These are phyloP conservation scores for Cyamopsis tetragonoloba DNA, from an alignment of 306 rosid genomes.

Conservation along the genomic window DNA sequence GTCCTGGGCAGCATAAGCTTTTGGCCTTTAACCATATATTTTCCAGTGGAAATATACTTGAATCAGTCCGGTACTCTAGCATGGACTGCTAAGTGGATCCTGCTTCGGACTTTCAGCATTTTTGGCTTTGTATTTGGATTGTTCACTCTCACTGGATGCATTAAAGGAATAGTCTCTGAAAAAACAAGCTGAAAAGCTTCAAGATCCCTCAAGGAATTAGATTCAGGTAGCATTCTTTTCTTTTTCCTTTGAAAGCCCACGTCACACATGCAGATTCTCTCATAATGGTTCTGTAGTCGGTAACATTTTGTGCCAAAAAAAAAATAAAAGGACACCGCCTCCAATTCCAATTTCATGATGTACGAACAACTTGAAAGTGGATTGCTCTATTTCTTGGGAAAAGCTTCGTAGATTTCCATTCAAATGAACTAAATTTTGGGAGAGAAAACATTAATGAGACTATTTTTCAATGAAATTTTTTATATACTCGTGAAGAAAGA, in stretches of 20 bases:
- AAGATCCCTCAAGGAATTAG: background rate
- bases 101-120: constrained; percentile 40
- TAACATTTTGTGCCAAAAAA: too few relatives aligned
- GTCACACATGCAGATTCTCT: background rate
- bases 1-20: constrained; percentile 53
- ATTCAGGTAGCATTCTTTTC: background rate
- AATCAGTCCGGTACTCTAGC: constrained; percentile 25
- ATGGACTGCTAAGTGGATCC: constrained; percentile 58
- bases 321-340: too few relatives aligned
- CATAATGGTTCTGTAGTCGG: too few relatives aligned
- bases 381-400: background rate
- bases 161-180: constrained; percentile 48
- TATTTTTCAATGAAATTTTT: too few relatives aligned
- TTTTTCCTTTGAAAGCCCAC: background rate
- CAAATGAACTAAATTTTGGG: background rate
- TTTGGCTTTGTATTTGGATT: constrained; percentile 36
- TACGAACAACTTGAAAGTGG: background rate
- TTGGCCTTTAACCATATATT: constrained; percentile 66
- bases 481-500: background rate
- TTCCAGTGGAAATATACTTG: constrained; percentile 63
- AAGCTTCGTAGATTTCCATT: background rate
- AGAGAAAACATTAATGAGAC: background rate
- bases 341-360: too few relatives aligned
- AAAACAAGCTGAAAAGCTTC: constrained; percentile 35
- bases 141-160: constrained; percentile 49